phyloP scores from a whole-genome alignment of 163 green algal genomes.

The Picocystis sp. region DNA sequence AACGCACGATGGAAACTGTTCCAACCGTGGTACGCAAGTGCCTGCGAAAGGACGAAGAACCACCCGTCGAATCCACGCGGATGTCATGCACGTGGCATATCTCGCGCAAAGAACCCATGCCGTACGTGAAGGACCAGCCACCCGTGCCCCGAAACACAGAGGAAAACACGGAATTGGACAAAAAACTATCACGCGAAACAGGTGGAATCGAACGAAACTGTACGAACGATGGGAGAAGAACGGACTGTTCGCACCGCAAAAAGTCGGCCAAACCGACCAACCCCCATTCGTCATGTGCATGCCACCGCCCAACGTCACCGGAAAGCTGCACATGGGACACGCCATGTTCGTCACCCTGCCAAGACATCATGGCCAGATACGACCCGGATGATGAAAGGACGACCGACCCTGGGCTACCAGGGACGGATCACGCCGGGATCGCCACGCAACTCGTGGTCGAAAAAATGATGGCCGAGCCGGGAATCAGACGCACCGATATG shows the following conservation, averaged over 20 bases:
- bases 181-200: conserved; percentile 79
- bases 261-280: conserved; percentile 14
- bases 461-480: conserved; percentile 61
- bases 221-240: conserved; percentile 80
- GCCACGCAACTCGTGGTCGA: conserved; percentile 94
- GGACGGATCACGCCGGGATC: conserved; percentile 96
- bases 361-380: conserved; percentile 83
- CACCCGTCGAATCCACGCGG: no score
- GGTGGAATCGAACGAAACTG: conserved; percentile 53
- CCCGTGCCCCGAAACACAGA: no score
- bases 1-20: no score
- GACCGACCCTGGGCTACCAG: conserved; percentile 77
- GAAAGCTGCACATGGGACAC: conserved; percentile 96
- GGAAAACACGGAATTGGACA: conserved; percentile 38
- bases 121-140: no score
- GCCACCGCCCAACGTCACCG: conserved; percentile 97
- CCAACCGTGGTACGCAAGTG: no score
- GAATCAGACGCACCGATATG: conserved; percentile 39
- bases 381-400: conserved; percentile 73
- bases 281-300: conserved; percentile 78
- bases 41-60: no score
- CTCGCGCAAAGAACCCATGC: no score
- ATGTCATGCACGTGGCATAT: no score
- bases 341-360: conserved; percentile 93
- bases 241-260: conserved; percentile 67